Evolutionary conservation across 225 moss, liverwort and hornwort species (phyloP), one percentile per base, ranked within the genome.

Genomic region (Ulota crispa): DNA sequence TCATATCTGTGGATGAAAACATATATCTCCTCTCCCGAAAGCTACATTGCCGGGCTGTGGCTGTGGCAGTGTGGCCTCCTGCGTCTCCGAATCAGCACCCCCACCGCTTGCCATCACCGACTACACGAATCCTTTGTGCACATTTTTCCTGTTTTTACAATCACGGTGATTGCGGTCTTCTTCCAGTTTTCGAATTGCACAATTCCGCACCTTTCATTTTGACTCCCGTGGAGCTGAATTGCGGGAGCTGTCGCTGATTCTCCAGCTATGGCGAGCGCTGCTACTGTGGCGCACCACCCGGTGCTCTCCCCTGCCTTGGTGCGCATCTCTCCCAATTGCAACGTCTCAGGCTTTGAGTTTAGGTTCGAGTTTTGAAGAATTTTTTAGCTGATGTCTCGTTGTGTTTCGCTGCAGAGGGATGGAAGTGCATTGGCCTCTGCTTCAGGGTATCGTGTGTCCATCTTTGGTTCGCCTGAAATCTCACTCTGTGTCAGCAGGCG

Each of bases 401-500:
- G 64, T 64, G 27, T 63, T 70, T 78, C 28, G 70, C 60, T 74
- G 84, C 88, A 90, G 90, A 88, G 86, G 80, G 86, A 86, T 84
- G 90, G 88, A 64, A 79, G 90, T 42, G 77, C 83, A 26, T 30
- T 86, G 76, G 82, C 82, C 50, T 84, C 88, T 50, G 86, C 73
- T 59, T 84, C 90, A 54, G 84, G 86, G 21, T 72, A 52, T 45
- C 79, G 82, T 47, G 85, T 79, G 61, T 77, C 83, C 27, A 68
- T 80, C 15, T 56, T 85, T 2, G 64, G 83, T 61, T 75, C 86
- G 56, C 69, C 83, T 68, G 84, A 84, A 76, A 54, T 73, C 34
- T 47, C 81, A 34, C 61, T 79, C 3, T 75, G 72, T 72, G 31
- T 73, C 19, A 61, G 71, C n/a, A 55, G 73, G 24, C 78, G 66